Evolutionary conservation across 805 yeast species (phyloP), one percentile per base, ranked within the genome.

Genomic region (Spencermartinsiella europaea): DNA sequence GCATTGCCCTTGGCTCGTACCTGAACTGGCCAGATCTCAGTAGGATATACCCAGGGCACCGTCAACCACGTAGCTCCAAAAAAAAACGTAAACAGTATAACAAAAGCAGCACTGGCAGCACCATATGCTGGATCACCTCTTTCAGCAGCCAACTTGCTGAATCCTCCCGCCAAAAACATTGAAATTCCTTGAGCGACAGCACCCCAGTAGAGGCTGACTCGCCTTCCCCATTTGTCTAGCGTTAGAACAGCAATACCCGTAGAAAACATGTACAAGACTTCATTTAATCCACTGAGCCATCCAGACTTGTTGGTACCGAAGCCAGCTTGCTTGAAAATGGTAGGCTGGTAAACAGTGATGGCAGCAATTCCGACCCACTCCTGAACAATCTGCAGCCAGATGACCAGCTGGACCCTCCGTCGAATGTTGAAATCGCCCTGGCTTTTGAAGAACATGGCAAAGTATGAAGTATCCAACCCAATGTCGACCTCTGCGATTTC

Each of bases 161-260:
- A 53, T 37, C 63, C 63, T 22, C 66, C 77, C 45, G 73, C 73
- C 47, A 74, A 61, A 54, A 72, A 67, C 62, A 72, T 69, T 38
- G 73, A 67, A 47, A 66, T 58, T 47, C 71, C 42, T 34, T 48
- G 49, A 12, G 57, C 63, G 16, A 51, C 39, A n/a, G 57, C 54
- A 19, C 62, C 57, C 49, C 52, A 49, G 45, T 57, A 48, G n/a
- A 60, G 50, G 46, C 51, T 50, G 21, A 53, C 54, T 45, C 65
- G 54, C 50, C 65, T 56, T 3, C 65, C 65, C 35, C 55, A 47
- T 21, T 44, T 45, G 27, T 62, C 64, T 16, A 55, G 54, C 15
- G 57, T 57, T 16, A 51, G 46, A n/a, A 60, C 50, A n/a, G 56
- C 56, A 15, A 42, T 19, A 5, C 50, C 20, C 2, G 56, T 73